Evolutionary conservation across 768 basidiomycete genomes (phyloP).

Genomic region (Suillus lakei): DNA sequence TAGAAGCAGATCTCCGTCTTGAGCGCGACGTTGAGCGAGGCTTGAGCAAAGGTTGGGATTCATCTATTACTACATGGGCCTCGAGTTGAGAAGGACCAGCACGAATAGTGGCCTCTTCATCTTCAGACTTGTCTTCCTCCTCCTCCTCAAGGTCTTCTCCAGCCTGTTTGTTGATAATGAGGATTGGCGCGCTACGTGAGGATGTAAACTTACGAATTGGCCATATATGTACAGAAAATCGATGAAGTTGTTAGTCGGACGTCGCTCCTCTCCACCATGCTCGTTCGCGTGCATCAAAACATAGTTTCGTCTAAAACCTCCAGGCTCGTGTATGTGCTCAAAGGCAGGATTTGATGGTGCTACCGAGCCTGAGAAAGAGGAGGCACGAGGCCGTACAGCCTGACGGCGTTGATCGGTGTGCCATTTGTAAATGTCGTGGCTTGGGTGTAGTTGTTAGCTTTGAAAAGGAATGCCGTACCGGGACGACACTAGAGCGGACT

Average conservation of each 20-base stretch:
- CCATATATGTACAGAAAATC: constrained; percentile 96
- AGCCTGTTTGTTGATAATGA: constrained; percentile 53
- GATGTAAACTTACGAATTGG: constrained; percentile 77
- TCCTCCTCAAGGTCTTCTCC: constrained; percentile 92
- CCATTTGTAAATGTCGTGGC: constrained; percentile 96
- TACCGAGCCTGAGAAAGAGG: constrained; percentile 66
- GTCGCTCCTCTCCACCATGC: constrained; percentile 62
- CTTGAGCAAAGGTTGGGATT: constrained; percentile 63
- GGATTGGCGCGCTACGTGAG: background rate
- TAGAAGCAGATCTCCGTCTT: constrained; percentile 57
- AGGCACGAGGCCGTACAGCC: constrained; percentile 64
- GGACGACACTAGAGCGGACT: constrained; percentile 38
- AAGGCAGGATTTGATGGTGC: constrained; percentile 72
- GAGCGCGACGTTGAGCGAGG: constrained; percentile 52
- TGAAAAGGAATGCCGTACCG: constrained; percentile 18
- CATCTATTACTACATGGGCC: constrained; percentile 31
- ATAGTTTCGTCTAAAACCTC: constrained; percentile 92
- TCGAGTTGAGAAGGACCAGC: constrained; percentile 16
- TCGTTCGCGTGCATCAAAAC: constrained; percentile 73
- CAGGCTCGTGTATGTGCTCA: constrained; percentile 93
- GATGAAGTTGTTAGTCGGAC: constrained; percentile 83
- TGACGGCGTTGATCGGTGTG: constrained; percentile 73
- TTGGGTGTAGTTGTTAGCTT: constrained; percentile 31
- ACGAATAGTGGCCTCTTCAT: constrained; percentile 52
- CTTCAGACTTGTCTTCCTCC: constrained; percentile 69